A percentile compares a stretch with the other conserved stretches of the same genome.
These are phyloP conservation scores for Baudoinia panamericana DNA, from an alignment of 495 filamentous ascomycete species.

Conservation along the genomic window DNA sequence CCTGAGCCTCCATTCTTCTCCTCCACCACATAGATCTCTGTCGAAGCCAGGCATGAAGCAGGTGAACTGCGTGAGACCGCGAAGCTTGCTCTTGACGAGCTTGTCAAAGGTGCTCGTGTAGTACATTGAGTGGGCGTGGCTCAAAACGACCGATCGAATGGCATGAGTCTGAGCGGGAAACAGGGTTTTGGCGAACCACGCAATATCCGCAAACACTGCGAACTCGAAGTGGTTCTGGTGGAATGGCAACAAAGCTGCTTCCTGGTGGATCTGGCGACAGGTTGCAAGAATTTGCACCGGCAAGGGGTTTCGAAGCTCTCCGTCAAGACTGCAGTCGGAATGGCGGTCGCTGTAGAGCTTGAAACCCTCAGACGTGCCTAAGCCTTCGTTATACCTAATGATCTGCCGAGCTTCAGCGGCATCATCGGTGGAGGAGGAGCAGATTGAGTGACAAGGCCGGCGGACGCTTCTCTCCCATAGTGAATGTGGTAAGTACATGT, in stretches of 20 bases:
- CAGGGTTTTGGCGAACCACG: neutral
- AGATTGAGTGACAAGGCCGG: neutral
- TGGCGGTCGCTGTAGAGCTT: neutral
- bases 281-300: neutral
- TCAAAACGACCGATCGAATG: conserved; percentile 1
- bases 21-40: too few relatives aligned
- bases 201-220: neutral
- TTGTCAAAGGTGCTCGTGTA: neutral
- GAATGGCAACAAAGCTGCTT: conserved; percentile 7
- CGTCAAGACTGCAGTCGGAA: neutral
- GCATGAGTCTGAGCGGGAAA: conserved; percentile 1
- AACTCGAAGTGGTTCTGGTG: conserved; percentile 1
- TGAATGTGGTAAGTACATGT: neutral
- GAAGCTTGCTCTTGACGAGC: neutral
- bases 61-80: neutral
- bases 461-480: neutral
- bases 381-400: neutral
- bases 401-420: neutral
- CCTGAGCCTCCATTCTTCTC: too few relatives aligned
- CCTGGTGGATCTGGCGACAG: conserved; percentile 6
- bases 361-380: neutral
- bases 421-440: neutral
- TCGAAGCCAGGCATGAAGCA: too few relatives aligned
- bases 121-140: neutral
- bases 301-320: neutral